Evolutionary conservation across 2,329 filamentous ascomycete genomes (phyloP), one percentile per base, ranked within the genome.

Genomic region (Chaetoscypha palmicola): DNA sequence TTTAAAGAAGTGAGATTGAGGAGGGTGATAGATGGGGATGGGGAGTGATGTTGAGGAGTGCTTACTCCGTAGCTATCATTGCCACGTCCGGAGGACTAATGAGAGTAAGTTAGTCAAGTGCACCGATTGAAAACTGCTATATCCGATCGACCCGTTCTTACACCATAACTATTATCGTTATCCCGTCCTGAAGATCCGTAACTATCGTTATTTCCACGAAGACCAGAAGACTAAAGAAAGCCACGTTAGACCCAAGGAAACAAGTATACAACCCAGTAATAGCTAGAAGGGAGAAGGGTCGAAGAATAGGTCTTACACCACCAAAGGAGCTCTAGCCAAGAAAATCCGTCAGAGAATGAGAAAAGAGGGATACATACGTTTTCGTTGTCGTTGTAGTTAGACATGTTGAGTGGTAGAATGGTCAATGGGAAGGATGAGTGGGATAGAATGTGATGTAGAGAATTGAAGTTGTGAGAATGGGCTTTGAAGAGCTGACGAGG

Each of bases 371-470:
- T 10, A 45, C 58, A 52, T 54, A 60, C 58, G 31, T 45, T 41
- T 50, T 58, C 58, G 41, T 57, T 47, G 47, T 58, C 55, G 43
- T 58, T 53, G 53, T 60, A 62, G 49, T 50, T 57, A 54, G 58
- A 62, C 59, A 62, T 62, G 45, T 47, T 58, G 47, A 49, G 31
- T 21, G 32, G 37, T 12, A 34, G 32, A 19, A 34, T 10, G 12
- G 10, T 10, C 12, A 10, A 30, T 22, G 26, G 38, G 46, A 32
- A 31, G 26, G 43, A 41, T 31, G 30, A 34, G n/a, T 23, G 31
- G 26, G n/a, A 9, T 21, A 12, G 23, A 12, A 33, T 30, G 33
- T 24, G n/a, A 14, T 24, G 22, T 21, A 28, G 28, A 17, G 20
- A 8, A 23, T 21, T 37, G 33, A 9, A 5, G 5, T 10, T n/a